Evolutionary conservation across 441 rosid genomes (phyloP), one percentile per base, ranked within the genome.

Genomic region (Geranium incanum): DNA sequence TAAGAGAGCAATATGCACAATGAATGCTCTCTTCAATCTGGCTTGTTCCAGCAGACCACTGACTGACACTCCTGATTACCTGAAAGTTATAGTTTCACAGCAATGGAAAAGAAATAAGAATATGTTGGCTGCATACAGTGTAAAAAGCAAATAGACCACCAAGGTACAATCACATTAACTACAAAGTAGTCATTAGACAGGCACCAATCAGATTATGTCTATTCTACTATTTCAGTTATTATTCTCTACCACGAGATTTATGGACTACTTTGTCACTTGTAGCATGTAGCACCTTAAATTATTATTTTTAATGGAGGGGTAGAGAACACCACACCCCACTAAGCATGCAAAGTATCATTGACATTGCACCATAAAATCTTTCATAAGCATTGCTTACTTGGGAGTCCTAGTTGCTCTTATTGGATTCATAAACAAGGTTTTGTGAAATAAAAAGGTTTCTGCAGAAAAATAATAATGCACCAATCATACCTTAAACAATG

Each of bases 11-110:
- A 75, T 88, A 92, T 76, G 98, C 92, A 78, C 86, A 72, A 77
- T 93, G 99, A 80, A 95, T 86, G 83, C 98, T 93, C 77, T 93
- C 97, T 82, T 95, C 98, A 65, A 82, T 77, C 85, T 93, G 99
- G 83, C 97, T 88, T 71, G 98, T 93, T 83, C 99, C 99, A 67
- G 98, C 95, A 74, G 98, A 95, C 99, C 99, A 93, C 78, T 91
- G 98, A 79, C 98, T 95, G 78, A 91, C 99, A 81, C 99, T 95
- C 82, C 99, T 83, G 78, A 93, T 81, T 74, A 95, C 85, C 99
- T 93, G 92, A 67, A 82, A 43, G 50, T 43, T 43, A 7, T 8
- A 43, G 11, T 8, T 43, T 43, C 11, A 6, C 50, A 43, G 6
- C 11, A 43, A 43, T 11, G 2, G 11, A 6, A 43, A 43, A 11